Percentiles rank a stretch among this genome's conserved stretches.
phyloP scores from a whole-genome alignment of 1,139 yeast species.

The Diutina neorugosa region DNA sequence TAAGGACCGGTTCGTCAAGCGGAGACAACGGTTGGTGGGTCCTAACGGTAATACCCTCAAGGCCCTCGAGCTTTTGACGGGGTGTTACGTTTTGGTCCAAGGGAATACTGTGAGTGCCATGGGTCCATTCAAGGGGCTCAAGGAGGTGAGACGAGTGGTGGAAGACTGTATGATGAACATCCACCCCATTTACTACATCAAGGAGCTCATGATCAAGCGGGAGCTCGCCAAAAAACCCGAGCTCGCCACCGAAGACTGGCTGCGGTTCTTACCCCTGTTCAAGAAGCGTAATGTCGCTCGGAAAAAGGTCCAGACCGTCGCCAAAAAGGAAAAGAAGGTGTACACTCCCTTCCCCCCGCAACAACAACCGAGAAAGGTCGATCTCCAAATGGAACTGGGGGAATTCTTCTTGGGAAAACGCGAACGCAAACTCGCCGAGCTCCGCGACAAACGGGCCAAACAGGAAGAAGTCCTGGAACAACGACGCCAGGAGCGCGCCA shows the following conservation, averaged over 20 bases:
- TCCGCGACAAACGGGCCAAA: slow-evolving; percentile 68
- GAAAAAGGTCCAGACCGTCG: slow-evolving; percentile 64
- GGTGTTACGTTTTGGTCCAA: slow-evolving; percentile 89
- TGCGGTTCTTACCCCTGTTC: slow-evolving; percentile 91
- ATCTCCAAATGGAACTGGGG: slow-evolving; percentile 96
- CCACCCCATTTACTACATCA: slow-evolving; percentile 94
- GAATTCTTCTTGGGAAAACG: slow-evolving; percentile 86
- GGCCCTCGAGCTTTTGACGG: slow-evolving; percentile 85
- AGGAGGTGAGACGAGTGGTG: slow-evolving; percentile 84
- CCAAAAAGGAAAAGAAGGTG: slow-evolving; percentile 59
- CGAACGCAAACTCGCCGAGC: slow-evolving; percentile 62
- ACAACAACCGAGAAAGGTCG: slow-evolving; percentile 93
- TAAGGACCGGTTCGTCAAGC: slow-evolving; percentile 86
- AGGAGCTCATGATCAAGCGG: slow-evolving; percentile 94
- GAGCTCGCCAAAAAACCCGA: slow-evolving; percentile 93
- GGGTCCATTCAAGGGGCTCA: slow-evolving; percentile 94
- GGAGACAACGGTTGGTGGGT: slow-evolving; percentile 94
- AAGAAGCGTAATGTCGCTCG: slow-evolving; percentile 94
- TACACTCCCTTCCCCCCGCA: slow-evolving; percentile 99
- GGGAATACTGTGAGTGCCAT: slow-evolving; percentile 95
- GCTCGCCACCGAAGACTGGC: slow-evolving; percentile 93
- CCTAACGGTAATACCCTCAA: slow-evolving; percentile 95
- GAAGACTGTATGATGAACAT: slow-evolving; percentile 96
- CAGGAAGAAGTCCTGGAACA: slow-evolving; percentile 60
- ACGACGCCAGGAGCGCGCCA: slow-evolving; percentile 58